These are phyloP conservation scores for Metschnikowia orientalis DNA, from an alignment of 805 yeast genomes.

Conservation along the genomic window DNA sequence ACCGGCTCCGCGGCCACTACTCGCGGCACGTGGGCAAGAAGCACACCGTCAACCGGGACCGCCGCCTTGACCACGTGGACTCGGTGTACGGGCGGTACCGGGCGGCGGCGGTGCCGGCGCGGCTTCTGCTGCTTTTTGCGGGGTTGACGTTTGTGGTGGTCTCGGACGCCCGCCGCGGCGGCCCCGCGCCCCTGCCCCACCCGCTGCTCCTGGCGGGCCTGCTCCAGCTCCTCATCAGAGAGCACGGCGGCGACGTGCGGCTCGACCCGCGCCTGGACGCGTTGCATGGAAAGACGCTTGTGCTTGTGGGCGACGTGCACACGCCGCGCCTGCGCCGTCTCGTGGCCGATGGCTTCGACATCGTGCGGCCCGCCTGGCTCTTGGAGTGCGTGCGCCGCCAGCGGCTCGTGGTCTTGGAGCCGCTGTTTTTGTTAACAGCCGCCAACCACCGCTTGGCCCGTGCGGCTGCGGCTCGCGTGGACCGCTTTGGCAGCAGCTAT, in stretches of 20 bases:
- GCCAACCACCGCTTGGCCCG: constrained; percentile 20
- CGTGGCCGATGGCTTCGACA: constrained; percentile 46
- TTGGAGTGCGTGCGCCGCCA: constrained; percentile 53
- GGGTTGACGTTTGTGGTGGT: constrained; percentile 47
- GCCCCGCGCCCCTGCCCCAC: constrained; percentile 28
- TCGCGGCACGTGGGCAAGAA: constrained; percentile 22
- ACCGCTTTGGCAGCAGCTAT: constrained; percentile 62
- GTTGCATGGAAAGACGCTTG: constrained; percentile 9
- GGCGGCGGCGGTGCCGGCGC: constrained; percentile 2
- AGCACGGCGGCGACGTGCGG: constrained; percentile 48
- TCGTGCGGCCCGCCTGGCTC: constrained; percentile 69
- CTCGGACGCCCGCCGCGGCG: constrained; percentile 41
- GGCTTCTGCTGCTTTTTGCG: constrained; percentile 36
- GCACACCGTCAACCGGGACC: constrained; percentile 27
- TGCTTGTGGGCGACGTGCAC: constrained; percentile 24
- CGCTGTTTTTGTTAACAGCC: constrained; percentile 49
- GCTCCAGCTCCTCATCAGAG: constrained; percentile 34
- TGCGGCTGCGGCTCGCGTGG: constrained; percentile 38
- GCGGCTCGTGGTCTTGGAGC: constrained; percentile 52
- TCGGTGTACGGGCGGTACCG: constrained; percentile 16
- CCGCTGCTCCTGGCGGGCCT: constrained; percentile 29
- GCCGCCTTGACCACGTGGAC: constrained; percentile 19
- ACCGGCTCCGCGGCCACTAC: constrained; percentile 30
- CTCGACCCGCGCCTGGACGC: constrained; percentile 15
- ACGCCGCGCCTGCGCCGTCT: constrained; percentile 27